phyloP scores from a whole-genome alignment of 768 basidiomycete species.

The Gelatoporia subvermispora region DNA sequence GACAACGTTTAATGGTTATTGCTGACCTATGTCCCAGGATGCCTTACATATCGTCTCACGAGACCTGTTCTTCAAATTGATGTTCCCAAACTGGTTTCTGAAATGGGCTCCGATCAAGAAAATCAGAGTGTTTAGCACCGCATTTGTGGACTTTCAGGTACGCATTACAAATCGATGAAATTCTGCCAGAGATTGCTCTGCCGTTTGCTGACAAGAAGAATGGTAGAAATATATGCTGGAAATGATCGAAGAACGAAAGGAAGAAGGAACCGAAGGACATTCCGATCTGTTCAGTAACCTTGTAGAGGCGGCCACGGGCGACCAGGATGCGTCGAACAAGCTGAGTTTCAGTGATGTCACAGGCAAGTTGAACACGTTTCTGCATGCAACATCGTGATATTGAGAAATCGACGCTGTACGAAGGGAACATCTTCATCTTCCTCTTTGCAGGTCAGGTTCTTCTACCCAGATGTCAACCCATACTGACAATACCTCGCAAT shows the following conservation, averaged over 20 bases:
- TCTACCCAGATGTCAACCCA: neutral
- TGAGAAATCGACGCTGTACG: too few species aligned
- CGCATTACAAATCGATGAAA: too few species aligned
- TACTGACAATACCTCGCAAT: neutral
- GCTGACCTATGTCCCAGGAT: conserved; percentile 13
- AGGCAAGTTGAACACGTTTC: conserved; percentile 14
- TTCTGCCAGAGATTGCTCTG: too few species aligned
- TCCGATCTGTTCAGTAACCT: conserved; percentile 50
- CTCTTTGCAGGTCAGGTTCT: conserved; percentile 41
- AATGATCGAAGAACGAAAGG: conserved; percentile 44
- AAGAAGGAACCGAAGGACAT: conserved; percentile 29
- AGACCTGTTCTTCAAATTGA: conserved; percentile 15
- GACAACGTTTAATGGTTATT: neutral
- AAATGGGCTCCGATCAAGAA: conserved; percentile 10
- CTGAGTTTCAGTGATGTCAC: conserved; percentile 40
- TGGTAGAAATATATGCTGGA: conserved; percentile 42
- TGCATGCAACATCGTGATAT: too few species aligned
- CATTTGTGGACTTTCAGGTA: conserved; percentile 16
- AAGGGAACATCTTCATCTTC: conserved; percentile 36
- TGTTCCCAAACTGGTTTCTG: conserved; percentile 21
- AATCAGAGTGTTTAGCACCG: conserved; percentile 15
- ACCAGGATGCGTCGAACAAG: conserved; percentile 20
- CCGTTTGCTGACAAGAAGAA: neutral
- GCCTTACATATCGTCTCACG: conserved; percentile 21
- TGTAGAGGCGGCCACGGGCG: conserved; percentile 41